Base-by-base conservation (phyloP, 306 rosid genomes). In the Pueraria montana region DNA sequence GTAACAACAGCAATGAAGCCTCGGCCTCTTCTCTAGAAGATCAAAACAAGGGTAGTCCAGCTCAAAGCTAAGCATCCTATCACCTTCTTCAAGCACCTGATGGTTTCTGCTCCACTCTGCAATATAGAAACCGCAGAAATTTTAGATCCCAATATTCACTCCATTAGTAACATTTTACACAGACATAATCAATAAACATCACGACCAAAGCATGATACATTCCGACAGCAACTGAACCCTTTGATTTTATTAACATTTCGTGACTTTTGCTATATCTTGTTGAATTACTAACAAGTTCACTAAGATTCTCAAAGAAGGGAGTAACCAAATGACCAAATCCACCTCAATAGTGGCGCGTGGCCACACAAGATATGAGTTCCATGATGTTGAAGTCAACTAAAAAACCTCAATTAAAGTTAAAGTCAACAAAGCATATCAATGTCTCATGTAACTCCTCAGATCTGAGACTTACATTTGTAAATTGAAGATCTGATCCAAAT, bases 61-160 rank as follows among this genome's bases (percentile, higher is more conserved):
- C 94, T 93, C 88, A 96, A 78, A 10, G 88, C 93, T 69, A 93
- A 58, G 85, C 89, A 80, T 69, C 91, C 94, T 4, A 85, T 56
- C 80, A 91, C 72, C 89, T 85, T 89, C 83, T 88, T 89, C 87
- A 91, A 49, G 80, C 82, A 34, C 71, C 78, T 52, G 18, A 90
- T 71, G 24, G 70, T 46, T 30, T 83, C 92, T 0, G 98, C 97
- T 80, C 94, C 97, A 76, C 90, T 93, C 99, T 96, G 98, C 87
- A 89, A 62, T 27, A 72, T 26, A 43, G 0, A 64, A 66, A 11
- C 55, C 1, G 34, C 50, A 32, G 0, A 16, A 59, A 58, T 17
- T 26, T 70, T 76, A 83, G 73, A 79, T 71, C 58, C 24, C 32
- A 36, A 77, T 9, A 80, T 67, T 68, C 38, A 64, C 36, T 21